A percentile compares a stretch with the other conserved stretches of the same genome.
phyloP scores from a whole-genome alignment of 202 grass and related monocot genomes.

The Elaeis oleifera region DNA sequence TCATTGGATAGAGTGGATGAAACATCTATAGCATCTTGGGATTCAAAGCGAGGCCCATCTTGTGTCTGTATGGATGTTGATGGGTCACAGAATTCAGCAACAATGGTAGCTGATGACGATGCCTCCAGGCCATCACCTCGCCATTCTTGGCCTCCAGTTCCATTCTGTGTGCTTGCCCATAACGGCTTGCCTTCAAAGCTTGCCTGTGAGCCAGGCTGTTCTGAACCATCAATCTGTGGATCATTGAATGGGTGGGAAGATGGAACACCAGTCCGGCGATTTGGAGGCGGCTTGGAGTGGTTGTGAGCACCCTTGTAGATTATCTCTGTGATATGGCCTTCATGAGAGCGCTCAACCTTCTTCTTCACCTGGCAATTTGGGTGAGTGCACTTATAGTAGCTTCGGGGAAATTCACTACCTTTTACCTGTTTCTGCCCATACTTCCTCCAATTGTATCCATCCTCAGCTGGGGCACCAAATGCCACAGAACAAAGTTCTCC shows the following conservation, averaged over 20 bases:
- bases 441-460: slow-evolving; percentile 97
- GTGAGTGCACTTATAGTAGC: slow-evolving; percentile 79
- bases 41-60: slow-evolving; percentile 30
- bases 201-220: slow-evolving; percentile 27
- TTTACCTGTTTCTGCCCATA: slow-evolving; percentile 81
- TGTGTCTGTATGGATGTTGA: slow-evolving; percentile 36
- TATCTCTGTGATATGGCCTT: slow-evolving; percentile 72
- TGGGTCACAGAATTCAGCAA: slow-evolving; percentile 29
- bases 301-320: slow-evolving; percentile 71
- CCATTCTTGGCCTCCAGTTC: slow-evolving; percentile 28
- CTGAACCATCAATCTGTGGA: slow-evolving; percentile 26
- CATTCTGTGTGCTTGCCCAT: slow-evolving; percentile 26
- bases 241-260: slow-evolving; percentile 17
- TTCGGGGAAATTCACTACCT: slow-evolving; percentile 54
- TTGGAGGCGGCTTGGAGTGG: slow-evolving; percentile 49
- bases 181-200: slow-evolving; percentile 27
- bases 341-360: slow-evolving; percentile 61
- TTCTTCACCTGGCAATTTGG: slow-evolving; percentile 71
- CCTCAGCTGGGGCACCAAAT: slow-evolving; percentile 25
- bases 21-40: slow-evolving; percentile 35
- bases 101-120: slow-evolving; percentile 21
- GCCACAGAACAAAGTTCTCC: slow-evolving; percentile 28
- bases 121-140: slow-evolving; percentile 34
- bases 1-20: slow-evolving; percentile 75
- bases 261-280: slow-evolving; percentile 12